Conservation (phyloP, 2,329 filamentous ascomycete genomes). For the Blastomyces percursus region DNA sequence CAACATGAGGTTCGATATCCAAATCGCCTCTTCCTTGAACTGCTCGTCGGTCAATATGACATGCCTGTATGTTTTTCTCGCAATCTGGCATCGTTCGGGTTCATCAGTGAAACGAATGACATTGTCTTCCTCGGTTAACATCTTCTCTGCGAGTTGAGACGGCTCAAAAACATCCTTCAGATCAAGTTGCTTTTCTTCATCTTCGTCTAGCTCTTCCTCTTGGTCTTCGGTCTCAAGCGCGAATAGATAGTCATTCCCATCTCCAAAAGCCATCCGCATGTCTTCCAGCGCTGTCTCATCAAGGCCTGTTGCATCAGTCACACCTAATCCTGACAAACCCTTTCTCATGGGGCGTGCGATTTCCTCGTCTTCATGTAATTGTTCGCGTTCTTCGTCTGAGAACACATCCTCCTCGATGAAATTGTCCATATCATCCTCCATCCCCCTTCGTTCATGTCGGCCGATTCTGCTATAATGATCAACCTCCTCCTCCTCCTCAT, state of each 20-base stretch:
- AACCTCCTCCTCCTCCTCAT: slow-evolving; percentile 60
- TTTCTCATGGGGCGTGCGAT: slow-evolving; percentile 70
- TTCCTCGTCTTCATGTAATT: slow-evolving; percentile 73
- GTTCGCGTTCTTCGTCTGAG: slow-evolving; percentile 67
- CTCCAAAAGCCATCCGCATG: slow-evolving; percentile 91
- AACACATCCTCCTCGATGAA: slow-evolving; percentile 97
- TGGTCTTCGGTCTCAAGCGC: slow-evolving; percentile 81
- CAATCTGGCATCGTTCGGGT: slow-evolving; percentile 87
- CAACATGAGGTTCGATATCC: slow-evolving; percentile 85
- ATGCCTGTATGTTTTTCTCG: slow-evolving; percentile 77
- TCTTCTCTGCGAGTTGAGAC: slow-evolving; percentile 83
- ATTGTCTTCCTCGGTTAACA: slow-evolving; percentile 93
- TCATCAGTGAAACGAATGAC: slow-evolving; percentile 78
- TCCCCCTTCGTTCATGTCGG: slow-evolving; percentile 43
- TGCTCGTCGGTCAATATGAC: slow-evolving; percentile 71
- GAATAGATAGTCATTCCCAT: slow-evolving; percentile 93
- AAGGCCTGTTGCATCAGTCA: slow-evolving; percentile 70
- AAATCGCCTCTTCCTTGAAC: slow-evolving; percentile 77
- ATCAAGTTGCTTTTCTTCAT: slow-evolving; percentile 74
- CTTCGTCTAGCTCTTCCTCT: slow-evolving; percentile 63
- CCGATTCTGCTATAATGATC: slow-evolving; percentile 37
- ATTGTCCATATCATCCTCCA: slow-evolving; percentile 74
- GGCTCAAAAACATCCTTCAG: slow-evolving; percentile 98
- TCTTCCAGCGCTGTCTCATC: slow-evolving; percentile 91
- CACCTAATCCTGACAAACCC: slow-evolving; percentile 53